Base-by-base conservation (phyloP, 768 basidiomycete genomes). In the Boletus rubescentipes region DNA sequence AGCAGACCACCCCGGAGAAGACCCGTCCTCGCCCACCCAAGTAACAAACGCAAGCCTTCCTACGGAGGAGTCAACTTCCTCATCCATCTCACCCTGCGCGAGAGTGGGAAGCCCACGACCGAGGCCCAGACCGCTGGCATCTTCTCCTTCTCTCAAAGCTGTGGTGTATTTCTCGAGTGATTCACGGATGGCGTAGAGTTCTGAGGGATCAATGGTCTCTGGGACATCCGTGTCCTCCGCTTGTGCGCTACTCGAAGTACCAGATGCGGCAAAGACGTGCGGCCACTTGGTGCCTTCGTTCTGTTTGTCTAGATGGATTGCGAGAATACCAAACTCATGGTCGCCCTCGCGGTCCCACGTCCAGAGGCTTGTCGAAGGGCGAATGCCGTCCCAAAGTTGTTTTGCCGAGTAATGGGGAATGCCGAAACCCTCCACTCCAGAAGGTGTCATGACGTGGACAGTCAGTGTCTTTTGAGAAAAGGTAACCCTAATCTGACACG, bases 21-120 rank as follows among this genome's bases (percentile, higher is more conserved):
- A 61, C 14, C 84, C 85, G 54, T 81, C 76, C 34, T 69, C 73
- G 15, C 66, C 70, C 11, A 95, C 78, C 84, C 87, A 91, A 2
- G 88, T 90, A 15, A 89, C 64, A 43, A 77, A 79, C 26, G 80
- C 80, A 44, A 72, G 72, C 58, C 84, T 75, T 2, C 95, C 96
- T 6, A 91, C 80, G 4, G 81, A 77, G 7, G 81, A 74, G 63
- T 93, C 93, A 5, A 92, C 86, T 51, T 96, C 93, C 44, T 93
- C 89, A 68, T 98, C 96, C 69, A 91, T 79, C 72, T 98, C 96
- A 48, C 93, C 94, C 60, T 87, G 81, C 41, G 86, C 83, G 21
- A 99, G 80, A 55, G 89, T 89, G 3, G 94, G 89, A 46, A 94
- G 72, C 41, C 86, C 84, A 34, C 73, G 71, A 32, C 89, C 86